These are phyloP conservation scores for Pseudoperonospora humuli DNA, from an alignment of 352 stramenopile genomes.

Conservation along the genomic window DNA sequence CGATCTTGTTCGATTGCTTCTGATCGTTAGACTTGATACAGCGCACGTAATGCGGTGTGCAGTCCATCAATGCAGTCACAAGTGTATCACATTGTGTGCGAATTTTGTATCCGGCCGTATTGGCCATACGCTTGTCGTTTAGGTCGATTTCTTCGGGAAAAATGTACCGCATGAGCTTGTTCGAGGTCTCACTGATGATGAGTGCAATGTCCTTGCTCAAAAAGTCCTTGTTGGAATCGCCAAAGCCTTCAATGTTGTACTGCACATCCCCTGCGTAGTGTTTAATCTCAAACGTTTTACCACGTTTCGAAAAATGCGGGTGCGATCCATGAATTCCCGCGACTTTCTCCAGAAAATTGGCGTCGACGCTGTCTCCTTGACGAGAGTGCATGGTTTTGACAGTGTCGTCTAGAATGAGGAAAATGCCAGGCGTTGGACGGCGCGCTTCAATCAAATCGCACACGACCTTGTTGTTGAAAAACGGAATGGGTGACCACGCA, in stretches of 20 bases:
- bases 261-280: constrained; percentile 85
- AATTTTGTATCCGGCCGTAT: constrained; percentile 78
- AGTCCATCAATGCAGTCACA: constrained; percentile 83
- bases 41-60: constrained; percentile 87
- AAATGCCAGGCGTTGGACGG: constrained; percentile 65
- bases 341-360: constrained; percentile 78
- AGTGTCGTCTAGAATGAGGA: constrained; percentile 80
- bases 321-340: constrained; percentile 53
- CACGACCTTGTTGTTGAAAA: constrained; percentile 91
- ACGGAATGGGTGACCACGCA: constrained; percentile 85
- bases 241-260: constrained; percentile 78
- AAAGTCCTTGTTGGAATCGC: constrained; percentile 76
- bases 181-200: constrained; percentile 74
- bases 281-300: constrained; percentile 78
- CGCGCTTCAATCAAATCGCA: constrained; percentile 80
- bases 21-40: constrained; percentile 90
- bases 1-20: constrained; percentile 78
- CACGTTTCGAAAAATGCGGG: constrained; percentile 77
- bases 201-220: constrained; percentile 76
- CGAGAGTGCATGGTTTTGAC: constrained; percentile 84
- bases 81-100: constrained; percentile 84
- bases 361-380: constrained; percentile 69
- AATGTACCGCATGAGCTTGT: constrained; percentile 83
- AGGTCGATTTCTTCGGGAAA: constrained; percentile 78
- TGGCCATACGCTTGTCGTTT: constrained; percentile 73